Conservation (phyloP, 345 rosid species). For the Gossypium ekmanianum region DNA sequence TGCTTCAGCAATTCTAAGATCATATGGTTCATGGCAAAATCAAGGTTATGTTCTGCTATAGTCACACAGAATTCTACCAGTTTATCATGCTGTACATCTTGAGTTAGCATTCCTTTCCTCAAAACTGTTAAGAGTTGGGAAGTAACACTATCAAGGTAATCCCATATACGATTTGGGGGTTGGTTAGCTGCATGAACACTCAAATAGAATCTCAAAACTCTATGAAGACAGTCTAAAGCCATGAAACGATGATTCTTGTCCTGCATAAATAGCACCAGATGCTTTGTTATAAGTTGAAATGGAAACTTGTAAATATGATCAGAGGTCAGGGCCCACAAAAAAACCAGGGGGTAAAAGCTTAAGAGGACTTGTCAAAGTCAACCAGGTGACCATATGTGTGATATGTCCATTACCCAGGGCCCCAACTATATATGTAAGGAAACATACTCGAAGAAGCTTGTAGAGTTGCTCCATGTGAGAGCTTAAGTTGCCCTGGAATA, state of each 20-base stretch:
- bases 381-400: background rate
- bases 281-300: constrained; percentile 8
- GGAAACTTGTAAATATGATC: background rate
- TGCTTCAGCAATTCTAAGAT: constrained; percentile 89
- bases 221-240: constrained; percentile 97
- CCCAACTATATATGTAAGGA: constrained; percentile 8
- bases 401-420: constrained; percentile 1
- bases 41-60: constrained; percentile 97
- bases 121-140: constrained; percentile 86
- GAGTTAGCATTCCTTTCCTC: constrained; percentile 92
- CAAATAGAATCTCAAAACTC: constrained; percentile 93
- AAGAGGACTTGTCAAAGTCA: background rate
- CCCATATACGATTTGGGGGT: constrained; percentile 96
- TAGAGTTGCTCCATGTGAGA: constrained; percentile 96
- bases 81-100: constrained; percentile 96
- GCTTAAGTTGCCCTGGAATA: constrained; percentile 76
- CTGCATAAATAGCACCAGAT: constrained; percentile 41
- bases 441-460: constrained; percentile 90
- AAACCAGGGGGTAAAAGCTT: background rate
- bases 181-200: constrained; percentile 93
- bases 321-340: background rate
- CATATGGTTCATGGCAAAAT: constrained; percentile 99
- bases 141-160: constrained; percentile 94
- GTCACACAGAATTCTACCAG: constrained; percentile 97
- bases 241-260: constrained; percentile 97